phyloP scores from a whole-genome alignment of 345 rosid genomes.

The Melaleuca quinquenervia region DNA sequence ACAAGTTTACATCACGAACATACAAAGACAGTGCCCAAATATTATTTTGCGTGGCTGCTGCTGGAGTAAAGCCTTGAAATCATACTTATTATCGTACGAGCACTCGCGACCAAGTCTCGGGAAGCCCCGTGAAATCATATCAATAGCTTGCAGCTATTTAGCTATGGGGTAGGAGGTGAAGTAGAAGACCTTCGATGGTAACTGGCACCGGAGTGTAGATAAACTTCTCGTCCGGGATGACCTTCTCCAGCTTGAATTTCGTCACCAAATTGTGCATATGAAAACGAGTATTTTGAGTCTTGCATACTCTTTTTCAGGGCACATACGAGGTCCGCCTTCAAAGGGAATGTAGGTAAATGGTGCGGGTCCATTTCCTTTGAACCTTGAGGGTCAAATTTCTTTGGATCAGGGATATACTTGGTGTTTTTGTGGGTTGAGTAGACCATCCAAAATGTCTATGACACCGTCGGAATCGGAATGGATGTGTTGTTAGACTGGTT shows the following conservation, averaged over 20 bases:
- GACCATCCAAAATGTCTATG: too few relatives aligned
- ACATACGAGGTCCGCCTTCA: too few relatives aligned
- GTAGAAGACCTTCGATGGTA: not conserved
- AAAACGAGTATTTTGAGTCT: not conserved
- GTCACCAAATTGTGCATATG: not conserved
- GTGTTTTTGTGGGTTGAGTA: too few relatives aligned
- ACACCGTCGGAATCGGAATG: not conserved
- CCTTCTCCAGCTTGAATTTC: not conserved
- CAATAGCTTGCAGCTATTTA: not conserved
- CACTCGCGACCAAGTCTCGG: not conserved
- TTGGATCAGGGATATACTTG: too few relatives aligned
- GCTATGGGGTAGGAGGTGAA: not conserved
- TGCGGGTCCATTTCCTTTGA: too few relatives aligned
- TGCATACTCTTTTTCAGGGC: too few relatives aligned
- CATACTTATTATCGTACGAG: not conserved
- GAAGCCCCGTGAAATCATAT: not conserved
- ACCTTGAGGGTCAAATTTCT: too few relatives aligned
- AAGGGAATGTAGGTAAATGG: too few relatives aligned
- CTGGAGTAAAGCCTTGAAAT: not conserved
- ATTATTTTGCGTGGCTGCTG: too few relatives aligned
- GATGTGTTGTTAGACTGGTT: not conserved
- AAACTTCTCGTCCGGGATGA: not conserved
- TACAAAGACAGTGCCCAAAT: too few relatives aligned
- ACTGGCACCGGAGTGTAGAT: not conserved
- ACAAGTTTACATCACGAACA: too few relatives aligned